Percentiles rank a stretch among this genome's conserved stretches.
Evolutionary conservation across 306 rosid genomes (phyloP).

Genomic region (Gynostemma pentaphyllum): DNA sequence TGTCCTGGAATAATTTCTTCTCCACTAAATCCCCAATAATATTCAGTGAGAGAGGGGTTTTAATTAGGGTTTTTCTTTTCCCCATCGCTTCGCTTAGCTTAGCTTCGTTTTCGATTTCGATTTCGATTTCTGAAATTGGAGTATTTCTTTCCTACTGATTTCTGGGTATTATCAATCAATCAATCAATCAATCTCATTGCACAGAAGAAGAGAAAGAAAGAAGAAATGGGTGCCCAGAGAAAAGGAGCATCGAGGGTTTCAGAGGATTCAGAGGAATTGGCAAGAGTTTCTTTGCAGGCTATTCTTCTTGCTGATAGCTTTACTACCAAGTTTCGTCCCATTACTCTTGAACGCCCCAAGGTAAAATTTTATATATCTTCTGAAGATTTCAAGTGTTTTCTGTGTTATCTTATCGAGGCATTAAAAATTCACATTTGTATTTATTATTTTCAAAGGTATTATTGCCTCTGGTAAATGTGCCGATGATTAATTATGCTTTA

Average conservation of each 20-base stretch:
- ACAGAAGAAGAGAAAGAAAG: not conserved
- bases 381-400: not conserved
- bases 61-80: slow-evolving; percentile 4
- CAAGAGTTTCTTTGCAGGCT: slow-evolving; percentile 76
- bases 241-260: slow-evolving; percentile 54
- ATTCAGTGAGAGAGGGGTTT: not conserved
- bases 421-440: not conserved
- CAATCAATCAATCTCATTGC: not conserved
- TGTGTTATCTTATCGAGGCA: not conserved
- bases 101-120: too few species aligned
- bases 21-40: too few species aligned
- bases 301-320: slow-evolving; percentile 89
- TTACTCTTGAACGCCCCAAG: slow-evolving; percentile 95
- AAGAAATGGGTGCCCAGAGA: slow-evolving; percentile 65
- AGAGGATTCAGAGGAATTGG: slow-evolving; percentile 72
- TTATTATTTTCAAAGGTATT: slow-evolving; percentile 39
- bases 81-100: too few species aligned
- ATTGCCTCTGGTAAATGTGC: slow-evolving; percentile 73
- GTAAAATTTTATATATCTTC: slow-evolving; percentile 27
- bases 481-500: slow-evolving; percentile 81
- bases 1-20: too few species aligned
- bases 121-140: too few species aligned
- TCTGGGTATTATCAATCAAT: too few species aligned
- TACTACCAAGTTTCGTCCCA: slow-evolving; percentile 82
- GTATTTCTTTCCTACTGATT: too few species aligned